Evolutionary conservation across 176 grass and related monocot genomes (phyloP), one percentile per base, ranked within the genome.

Genomic region (Chrysopogon serrulatus): DNA sequence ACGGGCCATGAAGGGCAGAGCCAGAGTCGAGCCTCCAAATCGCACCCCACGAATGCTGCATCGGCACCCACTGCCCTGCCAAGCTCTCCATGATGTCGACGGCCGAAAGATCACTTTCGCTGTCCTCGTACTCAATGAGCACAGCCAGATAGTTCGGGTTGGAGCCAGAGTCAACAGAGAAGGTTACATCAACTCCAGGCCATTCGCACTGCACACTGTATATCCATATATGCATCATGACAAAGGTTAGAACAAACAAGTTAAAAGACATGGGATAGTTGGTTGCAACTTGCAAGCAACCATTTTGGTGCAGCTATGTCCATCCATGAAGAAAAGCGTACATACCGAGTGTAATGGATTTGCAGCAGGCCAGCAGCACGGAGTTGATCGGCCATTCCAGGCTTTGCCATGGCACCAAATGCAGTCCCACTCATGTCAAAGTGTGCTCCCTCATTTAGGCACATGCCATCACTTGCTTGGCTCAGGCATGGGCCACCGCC

Each of bases 381-480:
- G 53, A 97, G 92, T 43, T 92, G 83, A 30, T 97, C 88, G 1
- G 85, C 77, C 77, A 85, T 80, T 13, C 90, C 92, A 0, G 88
- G 81, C 74, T 79, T 83, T 2, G 95, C 95, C 92, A 97, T 90
- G 28, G 92, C 92, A 1, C 95, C 95, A 10, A 97, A 97, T 6
- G 92, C 86, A 2, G 95, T 92, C 33, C 95, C 95, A 34, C 95
- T 97, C 92, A 97, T 84, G 84, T 97, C 95, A 33, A 97, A 97
- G 71, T 97, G 95, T 12, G 70, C 88, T 39, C 87, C 79, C 80
- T 94, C 86, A 0, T 77, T 81, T 28, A 86, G 68, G 57, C 87
- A 88, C 24, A 71, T 77, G 30, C 81, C 87, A 0, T 88, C 81
- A 0, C 51, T 77, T 68, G 78, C 44, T 32, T 79, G 68, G 47